phyloP scores from a whole-genome alignment of 108 stramenopile genomes.

The Cyclotella baltica region DNA sequence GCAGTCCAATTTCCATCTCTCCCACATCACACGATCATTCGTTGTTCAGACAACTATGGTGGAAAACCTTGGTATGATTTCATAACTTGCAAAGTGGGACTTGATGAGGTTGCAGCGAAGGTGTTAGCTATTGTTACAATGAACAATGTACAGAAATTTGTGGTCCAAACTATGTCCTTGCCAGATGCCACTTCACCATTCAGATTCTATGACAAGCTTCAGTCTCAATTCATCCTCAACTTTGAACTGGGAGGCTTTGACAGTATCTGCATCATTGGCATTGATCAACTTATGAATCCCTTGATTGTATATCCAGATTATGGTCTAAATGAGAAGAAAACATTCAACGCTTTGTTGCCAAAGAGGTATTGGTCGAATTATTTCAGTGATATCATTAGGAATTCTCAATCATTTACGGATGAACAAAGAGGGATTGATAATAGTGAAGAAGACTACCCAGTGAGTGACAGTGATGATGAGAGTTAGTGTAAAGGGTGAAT shows the following conservation, averaged over 20 bases:
- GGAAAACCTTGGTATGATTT: slow-evolving; percentile 1
- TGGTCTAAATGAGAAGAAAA: background rate
- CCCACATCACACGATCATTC: background rate
- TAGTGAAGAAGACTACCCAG: too few relatives aligned
- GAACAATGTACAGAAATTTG: background rate
- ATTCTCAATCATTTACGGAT: too few relatives aligned
- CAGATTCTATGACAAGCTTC: background rate
- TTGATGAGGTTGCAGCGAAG: background rate
- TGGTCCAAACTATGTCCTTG: background rate
- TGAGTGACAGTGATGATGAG: too few relatives aligned
- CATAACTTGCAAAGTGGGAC: background rate
- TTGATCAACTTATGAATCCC: background rate
- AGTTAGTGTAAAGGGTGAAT: too few relatives aligned
- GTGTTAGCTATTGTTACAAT: background rate
- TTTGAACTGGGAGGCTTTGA: background rate
- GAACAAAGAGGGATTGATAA: too few relatives aligned
- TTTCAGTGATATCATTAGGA: background rate
- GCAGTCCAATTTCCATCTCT: background rate
- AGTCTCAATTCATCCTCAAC: background rate
- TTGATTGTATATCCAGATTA: background rate
- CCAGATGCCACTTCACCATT: background rate
- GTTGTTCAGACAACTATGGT: background rate
- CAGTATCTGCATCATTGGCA: background rate
- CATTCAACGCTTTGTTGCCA: background rate
- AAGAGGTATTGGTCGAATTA: background rate